Evolutionary conservation across 805 yeast genomes (phyloP).

Genomic region (Zygoascus biomembranicola): DNA sequence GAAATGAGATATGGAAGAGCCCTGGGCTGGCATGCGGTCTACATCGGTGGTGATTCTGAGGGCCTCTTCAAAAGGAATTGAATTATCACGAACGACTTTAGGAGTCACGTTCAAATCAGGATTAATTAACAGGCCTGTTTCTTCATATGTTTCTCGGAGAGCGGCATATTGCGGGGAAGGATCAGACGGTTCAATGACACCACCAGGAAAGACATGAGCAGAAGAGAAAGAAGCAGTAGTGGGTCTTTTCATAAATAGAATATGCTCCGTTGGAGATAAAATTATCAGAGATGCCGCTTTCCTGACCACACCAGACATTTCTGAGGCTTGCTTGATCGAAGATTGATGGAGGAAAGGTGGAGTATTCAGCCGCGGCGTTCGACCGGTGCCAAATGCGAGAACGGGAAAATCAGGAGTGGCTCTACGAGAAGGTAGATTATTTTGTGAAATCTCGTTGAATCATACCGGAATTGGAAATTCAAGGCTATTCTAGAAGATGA

Average conservation of each 20-base stretch:
- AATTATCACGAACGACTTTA: neutral
- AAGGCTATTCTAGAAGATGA: no score
- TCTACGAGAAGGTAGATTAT: no score
- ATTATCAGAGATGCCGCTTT: conserved; percentile 20
- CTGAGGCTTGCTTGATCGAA: neutral
- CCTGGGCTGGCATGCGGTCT: neutral
- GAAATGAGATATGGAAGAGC: conserved; percentile 10
- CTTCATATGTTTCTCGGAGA: conserved; percentile 27
- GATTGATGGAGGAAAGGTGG: no score
- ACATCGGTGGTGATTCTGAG: neutral
- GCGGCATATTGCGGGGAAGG: conserved; percentile 21
- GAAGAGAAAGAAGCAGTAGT: conserved; percentile 22
- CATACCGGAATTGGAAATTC: no score
- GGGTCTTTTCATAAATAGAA: conserved; percentile 25
- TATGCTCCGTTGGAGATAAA: conserved; percentile 13
- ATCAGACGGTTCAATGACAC: conserved; percentile 23
- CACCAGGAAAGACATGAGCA: conserved; percentile 28
- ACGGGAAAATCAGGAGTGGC: no score
- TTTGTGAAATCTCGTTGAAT: no score
- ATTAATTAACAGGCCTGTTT: conserved; percentile 24
- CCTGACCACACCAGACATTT: neutral
- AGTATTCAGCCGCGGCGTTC: no score
- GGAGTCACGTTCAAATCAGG: conserved; percentile 11
- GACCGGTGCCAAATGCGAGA: no score
- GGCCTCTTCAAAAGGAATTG: conserved; percentile 1